Evolutionary conservation across 2,329 filamentous ascomycete genomes (phyloP).

Genomic region (Drechslerella dactyloides): DNA sequence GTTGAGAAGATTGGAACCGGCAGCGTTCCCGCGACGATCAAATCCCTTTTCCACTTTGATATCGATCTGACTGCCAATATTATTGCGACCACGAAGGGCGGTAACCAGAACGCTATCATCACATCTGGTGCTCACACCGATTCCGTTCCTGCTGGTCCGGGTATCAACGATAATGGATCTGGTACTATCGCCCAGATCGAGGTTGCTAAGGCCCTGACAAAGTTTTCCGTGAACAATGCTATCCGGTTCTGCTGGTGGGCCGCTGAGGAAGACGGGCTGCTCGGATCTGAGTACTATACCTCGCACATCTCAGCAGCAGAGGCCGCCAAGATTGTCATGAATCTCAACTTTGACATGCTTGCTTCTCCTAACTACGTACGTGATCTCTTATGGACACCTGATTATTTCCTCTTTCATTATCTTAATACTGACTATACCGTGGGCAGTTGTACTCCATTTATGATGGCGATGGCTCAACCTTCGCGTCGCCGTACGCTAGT

Average conservation of each 20-base stretch:
- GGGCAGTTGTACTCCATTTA: conserved; percentile 56
- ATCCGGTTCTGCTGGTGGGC: conserved; percentile 72
- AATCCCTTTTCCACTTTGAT: conserved; percentile 61
- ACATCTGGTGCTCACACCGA: conserved; percentile 69
- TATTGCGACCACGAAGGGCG: conserved; percentile 66
- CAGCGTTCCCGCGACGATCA: conserved; percentile 56
- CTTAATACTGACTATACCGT: not conserved
- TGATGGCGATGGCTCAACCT: conserved; percentile 66
- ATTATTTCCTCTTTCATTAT: not conserved
- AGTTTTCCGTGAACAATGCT: conserved; percentile 65
- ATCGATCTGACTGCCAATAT: conserved; percentile 65
- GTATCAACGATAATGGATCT: conserved; percentile 71
- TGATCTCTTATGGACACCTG: too few relatives aligned
- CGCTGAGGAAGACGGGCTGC: conserved; percentile 65
- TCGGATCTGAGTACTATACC: conserved; percentile 68
- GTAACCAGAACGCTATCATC: conserved; percentile 67
- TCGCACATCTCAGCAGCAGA: conserved; percentile 61
- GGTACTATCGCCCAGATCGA: conserved; percentile 67
- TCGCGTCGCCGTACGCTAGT: conserved; percentile 63
- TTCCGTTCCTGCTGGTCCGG: conserved; percentile 67
- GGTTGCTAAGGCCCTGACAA: conserved; percentile 66
- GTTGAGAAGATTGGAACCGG: conserved; percentile 49
- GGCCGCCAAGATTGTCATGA: conserved; percentile 68
- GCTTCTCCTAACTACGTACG: conserved; percentile 67
- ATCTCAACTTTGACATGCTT: conserved; percentile 77